phyloP scores from a whole-genome alignment of 306 rosid species.

The Sicyos edulis region DNA sequence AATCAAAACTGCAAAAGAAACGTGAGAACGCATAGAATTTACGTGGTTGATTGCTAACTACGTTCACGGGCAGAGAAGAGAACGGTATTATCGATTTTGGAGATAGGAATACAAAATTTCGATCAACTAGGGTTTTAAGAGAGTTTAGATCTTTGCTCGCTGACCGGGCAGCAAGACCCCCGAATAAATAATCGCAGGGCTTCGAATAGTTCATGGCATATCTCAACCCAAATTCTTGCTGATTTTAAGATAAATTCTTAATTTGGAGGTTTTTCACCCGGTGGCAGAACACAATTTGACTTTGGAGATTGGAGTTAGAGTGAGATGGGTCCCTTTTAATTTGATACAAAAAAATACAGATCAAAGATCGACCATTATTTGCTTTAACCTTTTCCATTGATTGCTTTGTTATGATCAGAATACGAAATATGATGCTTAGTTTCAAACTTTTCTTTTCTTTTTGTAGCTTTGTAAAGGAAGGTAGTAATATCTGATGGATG shows the following conservation, averaged over 20 bases:
- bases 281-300: not conserved
- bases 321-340: not conserved
- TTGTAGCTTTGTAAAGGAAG: constrained; percentile 14
- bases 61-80: no score
- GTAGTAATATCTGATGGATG: constrained; percentile 37
- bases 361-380: not conserved
- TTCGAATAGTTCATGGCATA: no score
- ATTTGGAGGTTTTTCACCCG: not conserved
- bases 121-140: no score
- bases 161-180: no score
- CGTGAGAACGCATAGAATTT: no score
- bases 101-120: no score
- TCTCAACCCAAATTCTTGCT: not conserved
- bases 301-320: not conserved
- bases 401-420: not conserved
- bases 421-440: not conserved
- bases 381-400: not conserved
- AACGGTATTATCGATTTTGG: no score
- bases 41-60: no score
- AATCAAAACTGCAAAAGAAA: no score
- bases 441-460: not conserved
- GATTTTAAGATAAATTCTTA: not conserved
- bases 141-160: no score
- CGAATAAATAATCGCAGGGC: no score
- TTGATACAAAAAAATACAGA: not conserved